These are phyloP conservation scores for Xylaria sp. DNA, from an alignment of 2,329 filamentous ascomycete species.

Conservation along the genomic window DNA sequence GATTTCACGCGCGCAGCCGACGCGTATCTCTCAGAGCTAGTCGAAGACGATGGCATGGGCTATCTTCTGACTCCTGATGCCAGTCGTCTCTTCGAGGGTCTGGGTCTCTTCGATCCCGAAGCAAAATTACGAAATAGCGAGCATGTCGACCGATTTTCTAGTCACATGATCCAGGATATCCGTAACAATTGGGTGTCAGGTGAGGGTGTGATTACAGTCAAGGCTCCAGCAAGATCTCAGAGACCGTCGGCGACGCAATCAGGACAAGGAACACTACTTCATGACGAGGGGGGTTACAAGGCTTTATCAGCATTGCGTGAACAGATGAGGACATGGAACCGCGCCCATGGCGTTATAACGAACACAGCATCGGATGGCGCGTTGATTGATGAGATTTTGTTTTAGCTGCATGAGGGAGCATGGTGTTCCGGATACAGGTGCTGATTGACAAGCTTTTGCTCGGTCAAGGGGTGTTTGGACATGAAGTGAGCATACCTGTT, in stretches of 20 bases:
- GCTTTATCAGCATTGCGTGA: slow-evolving; percentile 29
- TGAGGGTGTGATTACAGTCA: slow-evolving; percentile 45
- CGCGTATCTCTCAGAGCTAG: slow-evolving; percentile 29
- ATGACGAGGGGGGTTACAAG: slow-evolving; percentile 26
- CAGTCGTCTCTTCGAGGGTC: slow-evolving; percentile 33
- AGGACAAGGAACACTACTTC: slow-evolving; percentile 42
- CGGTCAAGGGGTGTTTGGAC: neutral
- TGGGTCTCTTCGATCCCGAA: slow-evolving; percentile 12
- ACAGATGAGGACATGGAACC: slow-evolving; percentile 37
- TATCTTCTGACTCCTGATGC: slow-evolving; percentile 23
- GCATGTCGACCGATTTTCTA: slow-evolving; percentile 48
- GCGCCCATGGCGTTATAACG: slow-evolving; percentile 29
- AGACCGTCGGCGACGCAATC: slow-evolving; percentile 43
- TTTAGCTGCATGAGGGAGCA: slow-evolving; percentile 27
- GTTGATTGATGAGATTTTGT: slow-evolving; percentile 32
- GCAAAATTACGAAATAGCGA: slow-evolving; percentile 31
- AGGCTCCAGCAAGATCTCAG: slow-evolving; percentile 44
- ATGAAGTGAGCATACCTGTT: neutral
- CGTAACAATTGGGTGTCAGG: slow-evolving; percentile 50
- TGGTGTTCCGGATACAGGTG: slow-evolving; percentile 3
- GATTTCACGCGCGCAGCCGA: slow-evolving; percentile 35
- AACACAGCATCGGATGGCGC: slow-evolving; percentile 14
- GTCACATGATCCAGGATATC: slow-evolving; percentile 53
- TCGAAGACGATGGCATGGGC: slow-evolving; percentile 12
- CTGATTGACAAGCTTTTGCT: no score